Percentiles rank a stretch among this genome's conserved stretches.
Conservation (phyloP, 768 basidiomycete genomes). For the Cystofilobasidium bisporidii region DNA sequence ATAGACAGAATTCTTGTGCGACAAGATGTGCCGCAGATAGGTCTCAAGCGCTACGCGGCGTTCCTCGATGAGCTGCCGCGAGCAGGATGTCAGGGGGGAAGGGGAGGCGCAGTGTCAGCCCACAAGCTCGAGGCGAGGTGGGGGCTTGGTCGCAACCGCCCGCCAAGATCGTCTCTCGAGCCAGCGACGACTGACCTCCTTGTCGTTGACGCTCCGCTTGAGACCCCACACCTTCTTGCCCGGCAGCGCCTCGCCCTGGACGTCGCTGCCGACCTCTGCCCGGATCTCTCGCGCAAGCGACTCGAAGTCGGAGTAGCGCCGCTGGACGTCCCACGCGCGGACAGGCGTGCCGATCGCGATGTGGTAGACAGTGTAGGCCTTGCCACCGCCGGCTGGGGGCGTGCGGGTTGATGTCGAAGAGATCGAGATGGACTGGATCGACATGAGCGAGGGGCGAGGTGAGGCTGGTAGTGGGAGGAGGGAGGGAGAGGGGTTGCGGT, state of each 20-base stretch:
- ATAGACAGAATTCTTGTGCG: slow-evolving; percentile 72
- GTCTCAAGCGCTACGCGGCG: slow-evolving; percentile 64
- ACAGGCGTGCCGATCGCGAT: slow-evolving; percentile 80
- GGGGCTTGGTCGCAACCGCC: too few relatives aligned
- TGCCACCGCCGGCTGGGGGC: neutral
- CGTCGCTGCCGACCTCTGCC: slow-evolving; percentile 61
- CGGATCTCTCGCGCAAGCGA: slow-evolving; percentile 73
- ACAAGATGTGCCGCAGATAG: slow-evolving; percentile 77
- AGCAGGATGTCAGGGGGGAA: neutral
- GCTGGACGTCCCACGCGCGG: slow-evolving; percentile 86
- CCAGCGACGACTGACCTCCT: slow-evolving; percentile 38
- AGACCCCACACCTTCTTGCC: slow-evolving; percentile 71
- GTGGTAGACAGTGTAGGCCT: slow-evolving; percentile 52
- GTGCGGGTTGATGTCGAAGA: neutral
- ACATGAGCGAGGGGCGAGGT: slow-evolving; percentile 11
- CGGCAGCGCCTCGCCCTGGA: slow-evolving; percentile 49
- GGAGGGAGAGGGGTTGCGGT: neutral
- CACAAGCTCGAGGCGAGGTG: too few relatives aligned
- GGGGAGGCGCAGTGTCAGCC: neutral
- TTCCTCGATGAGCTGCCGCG: slow-evolving; percentile 53
- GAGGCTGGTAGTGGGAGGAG: neutral
- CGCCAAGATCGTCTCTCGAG: too few relatives aligned
- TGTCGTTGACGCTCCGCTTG: slow-evolving; percentile 45
- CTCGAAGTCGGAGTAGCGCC: slow-evolving; percentile 89
- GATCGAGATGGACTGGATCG: slow-evolving; percentile 29